phyloP scores from a whole-genome alignment of 306 rosid species.

The Trifolium repens region DNA sequence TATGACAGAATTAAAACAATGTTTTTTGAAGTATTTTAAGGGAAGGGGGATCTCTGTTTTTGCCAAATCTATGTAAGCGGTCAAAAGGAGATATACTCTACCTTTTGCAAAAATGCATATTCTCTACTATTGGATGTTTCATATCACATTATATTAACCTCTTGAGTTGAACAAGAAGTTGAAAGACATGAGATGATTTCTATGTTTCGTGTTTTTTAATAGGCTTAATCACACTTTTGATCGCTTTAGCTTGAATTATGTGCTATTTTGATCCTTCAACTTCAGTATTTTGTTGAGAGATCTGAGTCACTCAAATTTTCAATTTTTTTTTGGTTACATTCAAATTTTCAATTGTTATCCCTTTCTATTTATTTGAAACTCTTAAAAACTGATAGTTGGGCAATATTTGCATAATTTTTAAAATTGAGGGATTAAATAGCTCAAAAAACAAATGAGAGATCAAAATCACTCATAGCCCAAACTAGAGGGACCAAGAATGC shows the following conservation, averaged over 20 bases:
- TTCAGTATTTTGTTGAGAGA: background rate
- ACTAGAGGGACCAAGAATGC: too few relatives aligned
- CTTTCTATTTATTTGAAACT: background rate
- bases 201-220: too few relatives aligned
- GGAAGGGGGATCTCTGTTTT: constrained; percentile 17
- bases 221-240: background rate
- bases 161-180: background rate
- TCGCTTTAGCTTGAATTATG: background rate
- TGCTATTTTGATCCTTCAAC: background rate
- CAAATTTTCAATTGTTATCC: background rate
- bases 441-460: too few relatives aligned
- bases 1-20: background rate
- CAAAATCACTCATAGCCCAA: too few relatives aligned
- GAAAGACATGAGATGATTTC: too few relatives aligned
- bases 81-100: constrained; percentile 3
- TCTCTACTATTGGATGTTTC: constrained; percentile 25
- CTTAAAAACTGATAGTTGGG: too few relatives aligned
- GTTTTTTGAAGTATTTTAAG: background rate
- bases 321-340: too few relatives aligned
- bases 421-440: too few relatives aligned
- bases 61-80: constrained; percentile 6
- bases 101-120: background rate
- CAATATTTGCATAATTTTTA: too few relatives aligned
- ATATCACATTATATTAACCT: background rate
- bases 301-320: background rate